Evolutionary conservation across 164 flowering plant species (phyloP).

Genomic region (Taxillus chinensis): DNA sequence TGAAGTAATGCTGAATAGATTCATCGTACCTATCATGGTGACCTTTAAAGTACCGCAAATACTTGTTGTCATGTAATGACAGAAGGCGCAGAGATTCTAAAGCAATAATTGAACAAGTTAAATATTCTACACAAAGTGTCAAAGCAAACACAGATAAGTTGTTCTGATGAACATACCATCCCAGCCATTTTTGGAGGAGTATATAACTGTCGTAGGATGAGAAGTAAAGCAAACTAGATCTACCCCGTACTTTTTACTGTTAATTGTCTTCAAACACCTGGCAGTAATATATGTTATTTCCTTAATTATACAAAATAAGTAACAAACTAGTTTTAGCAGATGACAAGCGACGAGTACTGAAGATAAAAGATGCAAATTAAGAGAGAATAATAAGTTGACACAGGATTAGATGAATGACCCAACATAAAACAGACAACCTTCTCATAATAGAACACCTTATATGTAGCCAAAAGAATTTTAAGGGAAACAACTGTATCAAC

Average conservation of each 20-base stretch:
- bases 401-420: too few relatives aligned
- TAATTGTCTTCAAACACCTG: slow-evolving; percentile 95
- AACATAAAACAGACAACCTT: too few relatives aligned
- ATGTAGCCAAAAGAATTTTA: too few relatives aligned
- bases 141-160: neutral
- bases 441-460: too few relatives aligned
- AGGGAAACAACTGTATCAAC: too few relatives aligned
- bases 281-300: neutral
- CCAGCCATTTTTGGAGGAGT: slow-evolving; percentile 99
- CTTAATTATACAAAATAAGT: neutral
- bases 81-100: slow-evolving; percentile 94
- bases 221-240: slow-evolving; percentile 94
- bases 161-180: slow-evolving; percentile 55
- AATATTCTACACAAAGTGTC: slow-evolving; percentile 1
- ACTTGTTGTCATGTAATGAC: slow-evolving; percentile 92
- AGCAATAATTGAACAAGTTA: slow-evolving; percentile 10
- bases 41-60: slow-evolving; percentile 94
- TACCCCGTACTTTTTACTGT: slow-evolving; percentile 98
- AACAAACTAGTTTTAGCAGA: neutral
- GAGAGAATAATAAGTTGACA: too few relatives aligned
- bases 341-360: too few relatives aligned
- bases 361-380: too few relatives aligned
- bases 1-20: neutral
- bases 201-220: slow-evolving; percentile 93
- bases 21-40: slow-evolving; percentile 83